phyloP scores from a whole-genome alignment of 2,329 filamentous ascomycete species.

The Malbranchea zuffiana region DNA sequence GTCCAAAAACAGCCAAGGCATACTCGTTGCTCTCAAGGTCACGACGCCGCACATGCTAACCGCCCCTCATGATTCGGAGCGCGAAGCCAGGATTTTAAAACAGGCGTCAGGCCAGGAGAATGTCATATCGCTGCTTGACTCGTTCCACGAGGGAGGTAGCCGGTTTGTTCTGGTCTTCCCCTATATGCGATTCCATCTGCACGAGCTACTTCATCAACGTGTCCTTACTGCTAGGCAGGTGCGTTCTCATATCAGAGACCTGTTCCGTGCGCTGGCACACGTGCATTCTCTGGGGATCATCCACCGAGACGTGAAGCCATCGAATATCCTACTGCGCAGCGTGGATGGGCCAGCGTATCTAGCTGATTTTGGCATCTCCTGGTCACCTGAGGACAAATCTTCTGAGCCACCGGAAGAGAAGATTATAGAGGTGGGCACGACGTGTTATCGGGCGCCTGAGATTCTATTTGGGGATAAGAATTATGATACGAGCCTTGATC shows the following conservation, averaged over 20 bases:
- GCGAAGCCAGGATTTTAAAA: conserved; percentile 65
- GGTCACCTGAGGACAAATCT: conserved; percentile 50
- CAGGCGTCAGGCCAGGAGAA: conserved; percentile 45
- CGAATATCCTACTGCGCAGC: conserved; percentile 66
- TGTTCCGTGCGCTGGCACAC: conserved; percentile 59
- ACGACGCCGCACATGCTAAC: conserved; percentile 62
- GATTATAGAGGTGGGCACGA: conserved; percentile 87
- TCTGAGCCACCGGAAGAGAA: conserved; percentile 59
- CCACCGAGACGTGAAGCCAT: conserved; percentile 89
- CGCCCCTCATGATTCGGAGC: conserved; percentile 69
- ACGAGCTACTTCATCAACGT: conserved; percentile 49
- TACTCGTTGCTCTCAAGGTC: conserved; percentile 67
- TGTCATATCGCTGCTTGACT: conserved; percentile 59
- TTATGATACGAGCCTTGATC: conserved; percentile 65
- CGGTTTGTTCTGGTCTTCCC: conserved; percentile 75
- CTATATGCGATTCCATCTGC: conserved; percentile 64
- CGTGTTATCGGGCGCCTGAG: conserved; percentile 81
- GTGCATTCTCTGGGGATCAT: conserved; percentile 69
- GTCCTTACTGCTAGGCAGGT: conserved; percentile 32
- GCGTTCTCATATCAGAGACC: conserved; percentile 48
- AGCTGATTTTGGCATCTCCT: conserved; percentile 86
- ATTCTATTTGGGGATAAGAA: conserved; percentile 70
- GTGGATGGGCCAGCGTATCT: conserved; percentile 62
- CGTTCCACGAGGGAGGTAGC: conserved; percentile 58
- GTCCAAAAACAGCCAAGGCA: conserved; percentile 37